phyloP scores from a whole-genome alignment of 345 rosid genomes.

The Rhizophora mangle region DNA sequence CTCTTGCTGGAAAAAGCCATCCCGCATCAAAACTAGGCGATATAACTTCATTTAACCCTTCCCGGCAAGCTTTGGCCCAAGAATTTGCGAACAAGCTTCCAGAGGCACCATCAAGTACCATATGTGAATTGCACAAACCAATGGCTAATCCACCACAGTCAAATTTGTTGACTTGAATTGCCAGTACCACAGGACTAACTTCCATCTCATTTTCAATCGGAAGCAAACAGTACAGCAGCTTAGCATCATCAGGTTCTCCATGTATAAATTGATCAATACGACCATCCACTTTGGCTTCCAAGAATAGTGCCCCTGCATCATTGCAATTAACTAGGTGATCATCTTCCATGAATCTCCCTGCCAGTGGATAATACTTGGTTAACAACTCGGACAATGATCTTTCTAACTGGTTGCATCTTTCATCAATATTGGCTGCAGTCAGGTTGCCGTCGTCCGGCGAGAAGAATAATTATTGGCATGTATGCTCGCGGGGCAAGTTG shows the following conservation, averaged over 20 bases:
- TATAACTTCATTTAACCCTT: conserved; percentile 1
- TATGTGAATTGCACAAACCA: conserved; percentile 41
- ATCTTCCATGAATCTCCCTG: conserved; percentile 24
- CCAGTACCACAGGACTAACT: conserved; percentile 21
- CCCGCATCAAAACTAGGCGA: conserved; percentile 17
- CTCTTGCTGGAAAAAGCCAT: conserved; percentile 1
- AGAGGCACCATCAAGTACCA: conserved; percentile 34
- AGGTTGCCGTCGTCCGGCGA: neutral
- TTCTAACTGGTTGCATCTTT: conserved; percentile 6
- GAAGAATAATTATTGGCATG: conserved; percentile 31
- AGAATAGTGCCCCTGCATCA: conserved; percentile 22
- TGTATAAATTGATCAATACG: conserved; percentile 17
- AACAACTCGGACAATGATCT: conserved; percentile 21
- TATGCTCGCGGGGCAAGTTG: conserved; percentile 27
- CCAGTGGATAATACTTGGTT: conserved; percentile 28
- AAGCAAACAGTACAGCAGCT: conserved; percentile 21
- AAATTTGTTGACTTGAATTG: conserved; percentile 33
- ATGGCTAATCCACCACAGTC: conserved; percentile 39
- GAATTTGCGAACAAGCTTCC: conserved; percentile 30
- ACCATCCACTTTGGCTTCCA: conserved; percentile 23
- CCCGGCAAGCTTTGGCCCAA: conserved; percentile 26
- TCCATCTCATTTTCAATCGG: conserved; percentile 23
- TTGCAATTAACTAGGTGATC: conserved; percentile 22
- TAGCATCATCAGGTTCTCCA: conserved; percentile 4
- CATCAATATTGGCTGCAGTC: conserved; percentile 2